phyloP scores from a whole-genome alignment of 1,284 basidiomycete species.

The Xerocomus amazonicus region DNA sequence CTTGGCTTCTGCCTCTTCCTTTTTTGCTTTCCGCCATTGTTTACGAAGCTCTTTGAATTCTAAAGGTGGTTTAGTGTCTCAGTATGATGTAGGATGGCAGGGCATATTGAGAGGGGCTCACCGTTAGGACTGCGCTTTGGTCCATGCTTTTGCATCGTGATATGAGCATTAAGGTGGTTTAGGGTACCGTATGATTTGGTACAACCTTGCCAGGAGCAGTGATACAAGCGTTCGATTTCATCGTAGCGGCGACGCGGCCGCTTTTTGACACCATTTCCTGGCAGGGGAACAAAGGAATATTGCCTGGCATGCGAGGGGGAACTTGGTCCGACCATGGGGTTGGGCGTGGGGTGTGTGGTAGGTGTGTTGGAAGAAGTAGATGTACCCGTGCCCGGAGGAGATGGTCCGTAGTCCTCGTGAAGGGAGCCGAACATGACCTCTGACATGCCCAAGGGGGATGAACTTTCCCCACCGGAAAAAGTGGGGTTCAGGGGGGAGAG shows the following conservation, averaged over 20 bases:
- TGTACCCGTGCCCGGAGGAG: conserved; percentile 54
- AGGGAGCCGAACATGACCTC: conserved; percentile 41
- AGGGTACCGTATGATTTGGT: conserved; percentile 84
- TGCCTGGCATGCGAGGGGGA: conserved; percentile 52
- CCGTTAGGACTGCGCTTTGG: conserved; percentile 78
- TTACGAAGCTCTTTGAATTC: conserved; percentile 98
- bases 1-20: conserved; percentile 52
- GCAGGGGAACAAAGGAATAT: conserved; percentile 77
- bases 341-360: conserved; percentile 21
- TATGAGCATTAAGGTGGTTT: conserved; percentile 90
- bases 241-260: conserved; percentile 81
- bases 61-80: conserved; percentile 34
- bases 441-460: conserved; percentile 37
- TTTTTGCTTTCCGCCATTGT: conserved; percentile 92
- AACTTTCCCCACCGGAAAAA: conserved; percentile 37
- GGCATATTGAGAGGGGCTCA: conserved; percentile 34
- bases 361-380: conserved; percentile 45
- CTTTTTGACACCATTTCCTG: conserved; percentile 78
- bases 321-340: conserved; percentile 14
- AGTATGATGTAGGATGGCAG: neutral
- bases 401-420: conserved; percentile 48
- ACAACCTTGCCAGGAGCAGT: conserved; percentile 81
- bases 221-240: conserved; percentile 90
- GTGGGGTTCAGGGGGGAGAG: conserved; percentile 48
- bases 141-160: conserved; percentile 91